Evolutionary conservation across 2,329 filamentous ascomycete genomes (phyloP).

Genomic region (Botryotinia narcissicola): DNA sequence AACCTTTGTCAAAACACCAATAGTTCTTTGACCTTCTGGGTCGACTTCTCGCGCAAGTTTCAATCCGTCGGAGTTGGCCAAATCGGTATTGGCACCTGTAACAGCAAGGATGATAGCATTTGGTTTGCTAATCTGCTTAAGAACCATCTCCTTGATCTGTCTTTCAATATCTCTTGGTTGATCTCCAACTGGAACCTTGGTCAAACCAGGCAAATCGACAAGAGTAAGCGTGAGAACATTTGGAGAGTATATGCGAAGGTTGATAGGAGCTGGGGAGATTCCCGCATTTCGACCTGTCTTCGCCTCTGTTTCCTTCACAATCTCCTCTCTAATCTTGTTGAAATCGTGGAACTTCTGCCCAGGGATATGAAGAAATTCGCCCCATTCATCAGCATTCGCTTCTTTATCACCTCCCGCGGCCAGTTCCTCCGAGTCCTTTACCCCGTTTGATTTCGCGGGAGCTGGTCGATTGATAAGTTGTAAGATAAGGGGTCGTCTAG

Average conservation of each 20-base stretch:
- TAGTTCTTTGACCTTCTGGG: constrained; percentile 94
- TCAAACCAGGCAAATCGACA: constrained; percentile 93
- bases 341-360: constrained; percentile 98
- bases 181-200: constrained; percentile 94
- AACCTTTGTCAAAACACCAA: constrained; percentile 97
- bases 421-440: constrained; percentile 56
- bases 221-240: constrained; percentile 96
- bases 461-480: constrained; percentile 92
- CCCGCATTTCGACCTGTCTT: constrained; percentile 96
- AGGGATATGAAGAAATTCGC: constrained; percentile 96
- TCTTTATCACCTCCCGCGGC: constrained; percentile 73
- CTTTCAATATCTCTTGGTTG: constrained; percentile 95
- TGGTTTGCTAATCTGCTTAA: constrained; percentile 97
- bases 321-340: constrained; percentile 97
- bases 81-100: constrained; percentile 93
- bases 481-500: constrained; percentile 89
- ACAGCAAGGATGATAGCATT: constrained; percentile 98
- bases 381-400: constrained; percentile 94
- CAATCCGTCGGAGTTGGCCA: constrained; percentile 97
- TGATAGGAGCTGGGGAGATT: constrained; percentile 95
- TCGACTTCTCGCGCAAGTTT: constrained; percentile 97
- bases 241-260: constrained; percentile 95
- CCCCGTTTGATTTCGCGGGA: constrained; percentile 66
- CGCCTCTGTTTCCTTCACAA: constrained; percentile 90
- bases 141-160: constrained; percentile 96